Evolutionary conservation across 1,284 basidiomycete genomes (phyloP), one percentile per base, ranked within the genome.

Genomic region (Sanguinoderma infundibulare): DNA sequence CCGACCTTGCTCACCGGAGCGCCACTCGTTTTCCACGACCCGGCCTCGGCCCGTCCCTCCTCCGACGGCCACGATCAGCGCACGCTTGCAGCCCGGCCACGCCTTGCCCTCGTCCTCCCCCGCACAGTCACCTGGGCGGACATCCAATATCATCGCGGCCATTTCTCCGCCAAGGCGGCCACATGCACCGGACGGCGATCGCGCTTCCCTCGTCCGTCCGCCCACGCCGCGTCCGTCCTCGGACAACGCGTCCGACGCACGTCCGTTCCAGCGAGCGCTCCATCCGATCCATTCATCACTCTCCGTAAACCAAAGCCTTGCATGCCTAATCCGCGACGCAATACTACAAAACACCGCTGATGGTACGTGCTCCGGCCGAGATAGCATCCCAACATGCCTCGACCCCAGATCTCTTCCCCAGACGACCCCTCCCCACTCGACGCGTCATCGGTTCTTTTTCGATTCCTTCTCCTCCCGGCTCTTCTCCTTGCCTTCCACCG

Each of bases 361-460:
- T 63, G 28, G 35, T 24, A 39, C 50, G 55, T 64, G 69, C 61
- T 70, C 69, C 69, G 69, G 67, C 69, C 69, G 69, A 53, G 67
- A 66, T 67, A 68, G 65, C 66, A 56, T 61, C 56, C 60, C 28
- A n/a, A 3, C 57, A 26, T 40, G 22, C 59, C 51, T 55, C 49
- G 10, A 60, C 59, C 62, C 59, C 59, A 47, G 53, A 46, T n/a
- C n/a, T n/a, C 53, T 57, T 60, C 59, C 59, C 59, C 58, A 47
- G 35, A 20, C 32, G 40, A 38, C 54, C 56, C 17, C 28, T 26
- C 14, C 35, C 53, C 42, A 62, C 7, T 61, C 61, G 54, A 50
- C 38, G 39, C 64, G 67, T 74, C 79, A 85, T 74, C 80, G 79
- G 65, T 78, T 78, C 69, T 74, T 73, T 68, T 74, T 73, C 63